These are phyloP conservation scores for Fusarium anthophilum DNA, from an alignment of 2,329 filamentous ascomycete species.

Conservation along the genomic window DNA sequence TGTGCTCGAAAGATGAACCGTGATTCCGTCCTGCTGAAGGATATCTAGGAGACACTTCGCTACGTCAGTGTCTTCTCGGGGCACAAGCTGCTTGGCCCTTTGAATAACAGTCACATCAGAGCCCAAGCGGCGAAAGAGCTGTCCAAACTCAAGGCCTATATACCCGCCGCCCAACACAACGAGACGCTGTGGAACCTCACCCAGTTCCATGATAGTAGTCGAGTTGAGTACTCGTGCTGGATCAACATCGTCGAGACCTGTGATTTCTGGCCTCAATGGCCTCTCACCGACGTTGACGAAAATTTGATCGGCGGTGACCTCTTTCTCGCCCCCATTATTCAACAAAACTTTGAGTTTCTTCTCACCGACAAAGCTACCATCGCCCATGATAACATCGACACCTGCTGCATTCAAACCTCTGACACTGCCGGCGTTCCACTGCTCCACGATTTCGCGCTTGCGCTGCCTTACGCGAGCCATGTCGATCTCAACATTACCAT, in stretches of 20 bases:
- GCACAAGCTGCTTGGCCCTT: constrained; percentile 53
- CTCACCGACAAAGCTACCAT: constrained; percentile 54
- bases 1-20: constrained; percentile 51
- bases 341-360: constrained; percentile 50
- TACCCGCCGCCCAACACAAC: constrained; percentile 63
- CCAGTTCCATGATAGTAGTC: constrained; percentile 58
- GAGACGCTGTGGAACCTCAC: constrained; percentile 56
- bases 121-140: constrained; percentile 61
- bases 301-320: constrained; percentile 52
- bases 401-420: constrained; percentile 51
- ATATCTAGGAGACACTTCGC: constrained; percentile 54
- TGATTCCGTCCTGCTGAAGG: constrained; percentile 57
- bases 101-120: constrained; percentile 60
- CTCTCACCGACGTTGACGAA: constrained; percentile 59
- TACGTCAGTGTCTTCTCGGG: constrained; percentile 59
- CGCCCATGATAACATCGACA: constrained; percentile 57
- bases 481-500: constrained; percentile 49
- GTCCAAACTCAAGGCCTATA: constrained; percentile 63
- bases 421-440: constrained; percentile 59
- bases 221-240: constrained; percentile 55
- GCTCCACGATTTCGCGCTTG: constrained; percentile 62
- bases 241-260: constrained; percentile 50
- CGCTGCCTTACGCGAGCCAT: constrained; percentile 61
- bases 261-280: constrained; percentile 50
- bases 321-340: constrained; percentile 44